These are phyloP conservation scores for Volvariella volvacea DNA, from an alignment of 1,284 basidiomycete genomes.

Conservation along the genomic window DNA sequence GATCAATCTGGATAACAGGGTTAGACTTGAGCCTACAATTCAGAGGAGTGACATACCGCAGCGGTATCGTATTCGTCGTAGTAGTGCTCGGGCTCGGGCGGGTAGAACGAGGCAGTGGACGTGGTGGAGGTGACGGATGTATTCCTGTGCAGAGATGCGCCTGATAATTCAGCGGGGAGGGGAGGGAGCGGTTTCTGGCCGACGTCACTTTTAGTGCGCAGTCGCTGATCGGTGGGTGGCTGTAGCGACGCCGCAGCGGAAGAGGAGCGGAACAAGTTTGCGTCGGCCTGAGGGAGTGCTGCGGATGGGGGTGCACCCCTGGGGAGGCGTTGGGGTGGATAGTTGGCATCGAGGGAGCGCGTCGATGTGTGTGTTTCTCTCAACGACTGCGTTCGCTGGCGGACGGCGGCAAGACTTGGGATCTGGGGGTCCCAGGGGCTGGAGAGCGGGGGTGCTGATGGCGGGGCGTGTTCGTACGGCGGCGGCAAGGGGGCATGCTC, in stretches of 20 bases:
- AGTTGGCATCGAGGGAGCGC: no score
- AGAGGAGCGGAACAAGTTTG: no score
- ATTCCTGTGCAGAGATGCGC: constrained; percentile 17
- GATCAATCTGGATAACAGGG: constrained; percentile 8
- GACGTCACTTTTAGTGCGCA: neutral
- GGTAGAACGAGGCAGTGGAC: constrained; percentile 29
- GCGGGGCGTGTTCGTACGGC: no score
- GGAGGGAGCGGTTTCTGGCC: constrained; percentile 6
- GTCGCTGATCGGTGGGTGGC: neutral
- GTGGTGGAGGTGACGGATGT: constrained; percentile 25
- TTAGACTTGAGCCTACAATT: constrained; percentile 4
- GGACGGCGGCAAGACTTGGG: no score
- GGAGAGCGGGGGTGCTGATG: no score
- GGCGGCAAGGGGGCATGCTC: no score
- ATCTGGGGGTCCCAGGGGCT: no score
- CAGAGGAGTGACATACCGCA: constrained; percentile 19
- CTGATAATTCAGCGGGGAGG: constrained; percentile 7
- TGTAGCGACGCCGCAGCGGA: neutral
- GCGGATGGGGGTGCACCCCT: no score
- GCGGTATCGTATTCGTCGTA: constrained; percentile 22
- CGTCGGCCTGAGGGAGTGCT: no score
- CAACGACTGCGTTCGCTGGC: no score
- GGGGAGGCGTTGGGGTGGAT: no score
- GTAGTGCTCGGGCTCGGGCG: constrained; percentile 18
- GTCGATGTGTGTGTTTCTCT: no score